Evolutionary conservation across 169 alveolate genomes (phyloP).

Genomic region (Amoebophrya sp.): DNA sequence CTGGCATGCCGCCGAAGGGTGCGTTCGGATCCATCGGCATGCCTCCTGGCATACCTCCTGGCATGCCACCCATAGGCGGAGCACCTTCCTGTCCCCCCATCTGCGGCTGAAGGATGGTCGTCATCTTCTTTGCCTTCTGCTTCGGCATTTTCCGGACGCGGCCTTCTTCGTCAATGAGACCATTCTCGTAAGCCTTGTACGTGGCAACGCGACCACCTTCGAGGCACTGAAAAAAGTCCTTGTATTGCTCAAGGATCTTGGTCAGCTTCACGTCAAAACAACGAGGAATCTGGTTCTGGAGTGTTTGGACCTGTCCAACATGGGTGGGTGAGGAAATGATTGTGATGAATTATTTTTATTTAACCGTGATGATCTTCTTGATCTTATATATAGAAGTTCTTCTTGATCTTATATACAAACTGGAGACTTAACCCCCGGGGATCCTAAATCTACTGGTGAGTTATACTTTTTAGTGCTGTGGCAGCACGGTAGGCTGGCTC

Average conservation of each 20-base stretch:
- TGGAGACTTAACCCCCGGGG: too few relatives aligned
- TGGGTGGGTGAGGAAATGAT: too few relatives aligned
- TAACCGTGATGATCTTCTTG: too few relatives aligned
- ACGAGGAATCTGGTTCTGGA: not conserved
- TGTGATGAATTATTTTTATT: too few relatives aligned
- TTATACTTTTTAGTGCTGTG: too few relatives aligned
- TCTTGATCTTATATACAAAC: too few relatives aligned
- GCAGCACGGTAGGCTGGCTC: too few relatives aligned
- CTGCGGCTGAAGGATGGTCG: not conserved
- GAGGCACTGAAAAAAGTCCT: conserved; percentile 15
- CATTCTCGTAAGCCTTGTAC: not conserved
- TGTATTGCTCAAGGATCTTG: not conserved
- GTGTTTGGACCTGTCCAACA: not conserved
- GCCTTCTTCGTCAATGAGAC: conserved; percentile 2
- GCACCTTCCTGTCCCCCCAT: not conserved
- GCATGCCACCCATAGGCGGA: not conserved
- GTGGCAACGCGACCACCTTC: conserved; percentile 16
- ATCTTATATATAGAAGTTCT: too few relatives aligned
- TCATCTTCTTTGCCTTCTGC: not conserved
- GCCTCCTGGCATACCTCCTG: not conserved
- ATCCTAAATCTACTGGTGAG: too few relatives aligned
- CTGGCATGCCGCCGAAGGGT: not conserved
- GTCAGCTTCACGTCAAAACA: not conserved
- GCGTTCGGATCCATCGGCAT: not conserved
- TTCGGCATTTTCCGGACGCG: not conserved